A percentile compares a stretch with the other conserved stretches of the same genome.
Evolutionary conservation across 108 stramenopile genomes (phyloP).

Genomic region (Nannochloropsis salina): DNA sequence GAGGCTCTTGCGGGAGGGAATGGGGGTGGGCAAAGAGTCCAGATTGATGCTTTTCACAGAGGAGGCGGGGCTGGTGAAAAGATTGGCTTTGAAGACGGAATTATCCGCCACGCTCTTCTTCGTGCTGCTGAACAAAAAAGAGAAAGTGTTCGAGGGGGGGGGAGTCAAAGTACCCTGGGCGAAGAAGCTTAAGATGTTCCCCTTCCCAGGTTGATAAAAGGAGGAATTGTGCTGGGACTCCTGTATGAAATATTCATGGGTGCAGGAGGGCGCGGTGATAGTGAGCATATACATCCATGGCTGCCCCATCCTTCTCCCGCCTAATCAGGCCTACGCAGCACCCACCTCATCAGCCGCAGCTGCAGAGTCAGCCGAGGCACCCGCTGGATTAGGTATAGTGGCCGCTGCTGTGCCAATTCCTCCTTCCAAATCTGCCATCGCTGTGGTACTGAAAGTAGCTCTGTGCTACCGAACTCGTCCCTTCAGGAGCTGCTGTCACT

Average conservation of each 20-base stretch:
- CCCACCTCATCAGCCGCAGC: neutral
- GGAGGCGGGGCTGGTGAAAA: neutral
- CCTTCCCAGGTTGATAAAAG: neutral
- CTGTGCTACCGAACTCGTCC: neutral
- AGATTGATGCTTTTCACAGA: slow-evolving; percentile 7
- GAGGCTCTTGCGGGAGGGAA: neutral
- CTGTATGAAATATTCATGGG: neutral
- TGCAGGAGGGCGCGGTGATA: neutral
- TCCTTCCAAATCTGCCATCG: slow-evolving; percentile 4
- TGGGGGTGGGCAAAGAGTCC: neutral
- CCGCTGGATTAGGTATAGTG: neutral
- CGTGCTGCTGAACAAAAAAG: slow-evolving; percentile 5
- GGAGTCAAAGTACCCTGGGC: slow-evolving; percentile 16
- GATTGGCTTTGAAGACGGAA: neutral
- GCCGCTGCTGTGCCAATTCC: neutral
- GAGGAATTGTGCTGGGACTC: neutral
- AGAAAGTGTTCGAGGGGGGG: neutral
- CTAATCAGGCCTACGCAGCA: neutral
- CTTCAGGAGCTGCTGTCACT: neutral
- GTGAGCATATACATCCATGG: neutral
- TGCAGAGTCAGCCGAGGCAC: neutral
- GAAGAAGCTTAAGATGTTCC: neutral
- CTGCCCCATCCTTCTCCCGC: slow-evolving; percentile 3
- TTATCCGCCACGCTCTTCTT: neutral
- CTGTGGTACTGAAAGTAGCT: neutral